phyloP scores from a whole-genome alignment of 2,329 filamentous ascomycete genomes.

The Pestalotiopsis sp. region DNA sequence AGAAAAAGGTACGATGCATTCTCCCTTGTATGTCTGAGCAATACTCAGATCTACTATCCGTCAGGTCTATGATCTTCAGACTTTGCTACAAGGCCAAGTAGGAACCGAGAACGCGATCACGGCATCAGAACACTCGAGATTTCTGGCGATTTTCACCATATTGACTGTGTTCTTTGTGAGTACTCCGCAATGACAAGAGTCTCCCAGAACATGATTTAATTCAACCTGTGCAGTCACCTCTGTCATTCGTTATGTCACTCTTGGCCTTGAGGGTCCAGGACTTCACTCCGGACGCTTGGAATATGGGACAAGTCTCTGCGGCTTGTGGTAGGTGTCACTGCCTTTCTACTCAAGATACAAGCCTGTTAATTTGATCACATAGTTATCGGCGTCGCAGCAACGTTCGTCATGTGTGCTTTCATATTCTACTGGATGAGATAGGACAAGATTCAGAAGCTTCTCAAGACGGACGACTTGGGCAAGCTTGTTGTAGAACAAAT shows the following conservation, averaged over 20 bases:
- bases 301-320: neutral
- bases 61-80: neutral
- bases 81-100: neutral
- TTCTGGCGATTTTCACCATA: neutral
- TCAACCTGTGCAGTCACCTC: neutral
- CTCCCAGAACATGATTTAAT: neutral
- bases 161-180: neutral
- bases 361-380: neutral
- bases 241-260: neutral
- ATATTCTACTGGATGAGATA: neutral
- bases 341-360: neutral
- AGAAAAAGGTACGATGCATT: neutral
- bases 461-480: too few relatives aligned
- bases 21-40: neutral
- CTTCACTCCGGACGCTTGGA: neutral
- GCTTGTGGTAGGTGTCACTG: neutral
- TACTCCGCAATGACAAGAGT: neutral
- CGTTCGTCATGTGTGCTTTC: neutral
- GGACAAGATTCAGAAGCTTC: too few relatives aligned
- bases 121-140: neutral
- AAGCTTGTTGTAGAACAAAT: neutral
- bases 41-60: neutral
- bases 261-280: neutral
- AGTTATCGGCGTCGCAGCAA: neutral
- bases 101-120: neutral